phyloP scores from a whole-genome alignment of 805 yeast species.

The Hanseniaspora guilliermondii region DNA sequence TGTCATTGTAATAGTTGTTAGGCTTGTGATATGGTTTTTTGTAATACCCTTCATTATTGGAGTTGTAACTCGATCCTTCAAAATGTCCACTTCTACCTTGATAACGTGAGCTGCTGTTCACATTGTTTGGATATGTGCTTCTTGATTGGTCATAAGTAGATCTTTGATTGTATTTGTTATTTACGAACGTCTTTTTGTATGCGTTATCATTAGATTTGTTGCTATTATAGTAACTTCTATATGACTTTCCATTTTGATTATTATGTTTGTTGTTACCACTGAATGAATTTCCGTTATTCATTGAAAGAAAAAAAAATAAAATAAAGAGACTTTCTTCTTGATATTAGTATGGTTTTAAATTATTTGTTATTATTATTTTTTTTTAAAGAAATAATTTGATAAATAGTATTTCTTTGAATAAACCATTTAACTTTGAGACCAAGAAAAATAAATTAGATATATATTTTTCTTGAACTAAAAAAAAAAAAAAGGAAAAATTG shows the following conservation, averaged over 20 bases:
- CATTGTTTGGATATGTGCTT: background rate
- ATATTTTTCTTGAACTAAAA: too few species aligned
- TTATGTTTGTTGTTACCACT: background rate
- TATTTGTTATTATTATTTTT: too few species aligned
- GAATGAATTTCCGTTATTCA: background rate
- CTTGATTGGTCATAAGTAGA: background rate
- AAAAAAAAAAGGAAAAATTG: too few species aligned
- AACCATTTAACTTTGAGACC: too few species aligned
- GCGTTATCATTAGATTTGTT: background rate
- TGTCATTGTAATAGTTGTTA: background rate
- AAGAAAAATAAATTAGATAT: too few species aligned
- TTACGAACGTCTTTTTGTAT: background rate
- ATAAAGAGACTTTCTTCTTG: too few species aligned
- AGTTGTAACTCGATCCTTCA: background rate
- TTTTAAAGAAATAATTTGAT: too few species aligned
- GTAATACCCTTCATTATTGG: background rate
- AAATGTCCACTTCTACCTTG: background rate
- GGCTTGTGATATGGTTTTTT: background rate
- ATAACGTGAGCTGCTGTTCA: background rate
- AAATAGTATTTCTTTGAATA: too few species aligned
- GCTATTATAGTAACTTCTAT: background rate
- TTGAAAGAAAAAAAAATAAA: too few species aligned
- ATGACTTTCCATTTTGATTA: background rate
- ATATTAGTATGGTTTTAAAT: background rate
- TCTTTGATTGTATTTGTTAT: background rate